A percentile compares a stretch with the other conserved stretches of the same genome.
Conservation (phyloP, 768 basidiomycete species). For the Naematelia aurantialba region DNA sequence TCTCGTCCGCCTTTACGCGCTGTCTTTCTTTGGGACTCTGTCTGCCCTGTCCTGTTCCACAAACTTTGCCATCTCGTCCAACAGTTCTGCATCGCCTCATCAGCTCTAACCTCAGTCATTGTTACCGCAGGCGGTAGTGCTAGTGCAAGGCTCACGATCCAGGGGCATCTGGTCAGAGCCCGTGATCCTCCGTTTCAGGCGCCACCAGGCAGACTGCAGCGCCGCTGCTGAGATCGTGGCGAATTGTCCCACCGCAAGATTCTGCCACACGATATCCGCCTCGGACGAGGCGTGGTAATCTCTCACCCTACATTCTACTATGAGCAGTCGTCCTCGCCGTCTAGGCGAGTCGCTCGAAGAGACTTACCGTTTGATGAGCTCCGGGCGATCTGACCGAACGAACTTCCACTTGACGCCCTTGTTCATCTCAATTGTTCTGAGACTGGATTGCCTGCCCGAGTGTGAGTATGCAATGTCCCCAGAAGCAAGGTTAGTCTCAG, state of each 20-base stretch:
- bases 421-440: not conserved
- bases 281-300: not conserved
- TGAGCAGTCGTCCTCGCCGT: not conserved
- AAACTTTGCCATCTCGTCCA: not conserved
- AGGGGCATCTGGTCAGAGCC: not conserved
- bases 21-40: too few relatives aligned
- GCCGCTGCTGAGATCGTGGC: not conserved
- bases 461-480: too few relatives aligned
- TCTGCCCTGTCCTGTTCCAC: slow-evolving; percentile 1
- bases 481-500: not conserved
- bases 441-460: not conserved
- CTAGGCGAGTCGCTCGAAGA: not conserved
- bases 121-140: not conserved
- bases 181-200: not conserved
- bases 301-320: not conserved
- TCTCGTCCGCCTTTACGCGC: too few relatives aligned
- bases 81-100: not conserved
- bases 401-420: not conserved
- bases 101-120: not conserved
- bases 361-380: not conserved
- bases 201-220: not conserved
- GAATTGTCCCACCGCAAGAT: not conserved
- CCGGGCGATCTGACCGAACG: not conserved
- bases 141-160: not conserved
- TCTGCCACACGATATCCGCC: not conserved